These are phyloP conservation scores for Brettanomyces anomalus DNA, from an alignment of 805 yeast species.

Conservation along the genomic window DNA sequence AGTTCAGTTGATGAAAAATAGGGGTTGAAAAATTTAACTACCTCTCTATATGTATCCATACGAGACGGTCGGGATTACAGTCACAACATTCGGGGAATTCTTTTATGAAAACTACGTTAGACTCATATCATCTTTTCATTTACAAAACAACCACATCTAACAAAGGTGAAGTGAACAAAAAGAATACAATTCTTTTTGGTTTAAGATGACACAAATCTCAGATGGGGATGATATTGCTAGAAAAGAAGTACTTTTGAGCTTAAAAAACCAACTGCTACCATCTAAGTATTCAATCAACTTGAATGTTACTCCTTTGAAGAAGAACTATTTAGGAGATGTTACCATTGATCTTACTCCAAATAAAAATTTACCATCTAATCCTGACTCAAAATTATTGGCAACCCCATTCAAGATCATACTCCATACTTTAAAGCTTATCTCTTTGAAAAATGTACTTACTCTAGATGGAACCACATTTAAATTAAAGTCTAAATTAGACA, in stretches of 20 bases:
- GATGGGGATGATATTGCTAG: too few relatives aligned
- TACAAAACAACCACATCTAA: too few relatives aligned
- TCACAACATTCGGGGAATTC: too few relatives aligned
- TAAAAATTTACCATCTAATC: conserved; percentile 3
- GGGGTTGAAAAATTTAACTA: too few relatives aligned
- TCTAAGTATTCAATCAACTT: conserved; percentile 28
- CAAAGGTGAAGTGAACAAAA: too few relatives aligned
- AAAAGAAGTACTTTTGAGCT: conserved; percentile 14
- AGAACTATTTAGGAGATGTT: conserved; percentile 35
- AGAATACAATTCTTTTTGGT: too few relatives aligned
- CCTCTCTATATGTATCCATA: too few relatives aligned
- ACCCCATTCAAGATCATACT: conserved; percentile 22
- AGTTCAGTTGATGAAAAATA: too few relatives aligned
- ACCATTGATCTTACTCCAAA: conserved; percentile 26
- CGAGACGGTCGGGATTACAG: too few relatives aligned
- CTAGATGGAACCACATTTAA: conserved; percentile 6
- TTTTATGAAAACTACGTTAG: too few relatives aligned
- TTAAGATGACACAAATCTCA: too few relatives aligned
- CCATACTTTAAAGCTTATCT: conserved; percentile 33
- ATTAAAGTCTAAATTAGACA: conserved; percentile 25
- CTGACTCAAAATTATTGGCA: conserved; percentile 4
- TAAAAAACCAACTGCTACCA: conserved; percentile 30
- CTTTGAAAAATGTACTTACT: conserved; percentile 28
- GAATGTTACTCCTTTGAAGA: conserved; percentile 30
- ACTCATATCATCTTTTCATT: too few relatives aligned